A percentile compares a stretch with the other conserved stretches of the same genome.
These are phyloP conservation scores for Tothia fuscella DNA, from an alignment of 2,329 filamentous ascomycete genomes.

Conservation along the genomic window DNA sequence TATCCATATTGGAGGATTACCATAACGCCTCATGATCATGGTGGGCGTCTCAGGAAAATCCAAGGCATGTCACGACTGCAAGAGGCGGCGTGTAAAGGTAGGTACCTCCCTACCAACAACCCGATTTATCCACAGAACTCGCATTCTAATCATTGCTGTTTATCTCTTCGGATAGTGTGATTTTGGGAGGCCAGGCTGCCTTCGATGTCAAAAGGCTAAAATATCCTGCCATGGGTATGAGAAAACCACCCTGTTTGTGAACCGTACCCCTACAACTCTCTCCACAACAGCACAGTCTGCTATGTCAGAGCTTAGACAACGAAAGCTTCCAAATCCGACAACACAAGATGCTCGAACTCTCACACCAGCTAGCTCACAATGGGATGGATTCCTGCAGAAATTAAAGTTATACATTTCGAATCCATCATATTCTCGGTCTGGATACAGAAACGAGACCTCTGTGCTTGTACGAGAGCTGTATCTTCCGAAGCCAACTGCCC, in stretches of 20 bases:
- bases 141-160: too few species aligned
- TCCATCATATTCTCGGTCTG: background rate
- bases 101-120: background rate
- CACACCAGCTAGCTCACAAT: background rate
- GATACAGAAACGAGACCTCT: background rate
- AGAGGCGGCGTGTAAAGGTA: slow-evolving; percentile 1
- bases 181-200: background rate
- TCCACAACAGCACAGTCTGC: background rate
- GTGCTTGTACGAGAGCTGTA: background rate
- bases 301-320: background rate
- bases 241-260: slow-evolving; percentile 1
- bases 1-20: too few species aligned
- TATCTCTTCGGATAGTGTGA: background rate
- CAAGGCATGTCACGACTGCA: slow-evolving; percentile 7
- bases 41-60: slow-evolving; percentile 7
- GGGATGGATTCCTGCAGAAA: background rate
- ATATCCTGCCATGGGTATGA: slow-evolving; percentile 2
- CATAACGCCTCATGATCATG: too few species aligned
- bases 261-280: background rate
- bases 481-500: too few species aligned
- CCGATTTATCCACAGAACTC: background rate
- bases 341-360: background rate
- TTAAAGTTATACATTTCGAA: background rate
- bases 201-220: slow-evolving; percentile 1
- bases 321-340: background rate